Conservation (phyloP, 257 asterid genomes). For the Solanum sejunctum region DNA sequence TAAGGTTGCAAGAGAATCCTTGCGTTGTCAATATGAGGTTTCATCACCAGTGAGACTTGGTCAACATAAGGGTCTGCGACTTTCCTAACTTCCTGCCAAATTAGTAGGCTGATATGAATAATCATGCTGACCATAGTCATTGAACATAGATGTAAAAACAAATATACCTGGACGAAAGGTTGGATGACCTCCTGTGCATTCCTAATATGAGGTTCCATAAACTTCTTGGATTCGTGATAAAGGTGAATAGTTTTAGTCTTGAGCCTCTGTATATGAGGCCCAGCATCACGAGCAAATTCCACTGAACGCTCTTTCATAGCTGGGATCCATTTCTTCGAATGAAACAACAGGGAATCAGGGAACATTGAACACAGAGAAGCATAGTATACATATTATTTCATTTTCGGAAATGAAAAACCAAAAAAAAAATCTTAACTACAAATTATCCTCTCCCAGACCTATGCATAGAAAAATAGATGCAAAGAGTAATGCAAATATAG, state of each 20-base stretch:
- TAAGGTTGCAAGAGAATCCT: slow-evolving; percentile 19
- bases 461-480: neutral
- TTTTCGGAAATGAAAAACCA: neutral
- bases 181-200: slow-evolving; percentile 7
- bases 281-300: slow-evolving; percentile 1
- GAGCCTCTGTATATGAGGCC: slow-evolving; percentile 13
- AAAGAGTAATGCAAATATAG: neutral
- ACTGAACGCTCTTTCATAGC: slow-evolving; percentile 10
- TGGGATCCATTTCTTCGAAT: slow-evolving; percentile 29
- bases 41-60: slow-evolving; percentile 12
- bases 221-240: slow-evolving; percentile 14
- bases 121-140: neutral
- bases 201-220: slow-evolving; percentile 13
- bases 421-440: neutral
- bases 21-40: slow-evolving; percentile 25
- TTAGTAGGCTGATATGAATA: neutral
- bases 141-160: neutral
- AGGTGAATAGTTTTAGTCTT: slow-evolving; percentile 6
- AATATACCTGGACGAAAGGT: slow-evolving; percentile 23
- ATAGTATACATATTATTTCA: neutral
- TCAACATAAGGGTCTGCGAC: slow-evolving; percentile 21
- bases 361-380: neutral
- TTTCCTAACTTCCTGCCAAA: slow-evolving; percentile 26
- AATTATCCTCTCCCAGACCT: neutral
- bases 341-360: neutral